Evolutionary conservation across 2,329 filamentous ascomycete species (phyloP).

Genomic region (Calonectria naviculata): DNA sequence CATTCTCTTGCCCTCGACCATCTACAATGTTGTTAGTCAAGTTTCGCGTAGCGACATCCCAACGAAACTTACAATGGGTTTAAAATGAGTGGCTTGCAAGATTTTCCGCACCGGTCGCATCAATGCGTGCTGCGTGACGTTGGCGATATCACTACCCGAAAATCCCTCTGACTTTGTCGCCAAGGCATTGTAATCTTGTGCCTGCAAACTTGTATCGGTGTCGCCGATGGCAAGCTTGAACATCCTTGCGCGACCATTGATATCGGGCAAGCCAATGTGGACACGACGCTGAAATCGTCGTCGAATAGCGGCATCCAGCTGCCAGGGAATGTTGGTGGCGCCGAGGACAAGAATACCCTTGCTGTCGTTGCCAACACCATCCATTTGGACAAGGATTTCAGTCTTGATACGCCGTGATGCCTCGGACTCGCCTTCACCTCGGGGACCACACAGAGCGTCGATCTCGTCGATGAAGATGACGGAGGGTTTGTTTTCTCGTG

Average conservation of each 20-base stretch:
- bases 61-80: constrained; percentile 70
- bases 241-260: constrained; percentile 89
- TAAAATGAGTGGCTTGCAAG: constrained; percentile 97
- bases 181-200: constrained; percentile 82
- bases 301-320: constrained; percentile 94
- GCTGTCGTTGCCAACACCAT: constrained; percentile 96
- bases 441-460: constrained; percentile 93
- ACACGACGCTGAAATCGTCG: constrained; percentile 96
- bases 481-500: constrained; percentile 95
- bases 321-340: constrained; percentile 99
- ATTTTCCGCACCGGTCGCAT: constrained; percentile 99
- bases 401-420: constrained; percentile 98
- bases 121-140: constrained; percentile 93
- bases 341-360: constrained; percentile 94
- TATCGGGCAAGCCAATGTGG: constrained; percentile 92
- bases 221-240: constrained; percentile 95
- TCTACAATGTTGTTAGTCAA: constrained; percentile 65
- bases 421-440: constrained; percentile 95
- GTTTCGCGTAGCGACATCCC: accelerated
- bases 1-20: constrained; percentile 73
- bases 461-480: constrained; percentile 99
- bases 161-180: constrained; percentile 91
- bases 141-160: constrained; percentile 94
- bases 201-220: constrained; percentile 86
- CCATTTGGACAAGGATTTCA: constrained; percentile 98